Conservation (phyloP, 192 early-diverging fungal species). For the Pilobolus umbonatus region DNA sequence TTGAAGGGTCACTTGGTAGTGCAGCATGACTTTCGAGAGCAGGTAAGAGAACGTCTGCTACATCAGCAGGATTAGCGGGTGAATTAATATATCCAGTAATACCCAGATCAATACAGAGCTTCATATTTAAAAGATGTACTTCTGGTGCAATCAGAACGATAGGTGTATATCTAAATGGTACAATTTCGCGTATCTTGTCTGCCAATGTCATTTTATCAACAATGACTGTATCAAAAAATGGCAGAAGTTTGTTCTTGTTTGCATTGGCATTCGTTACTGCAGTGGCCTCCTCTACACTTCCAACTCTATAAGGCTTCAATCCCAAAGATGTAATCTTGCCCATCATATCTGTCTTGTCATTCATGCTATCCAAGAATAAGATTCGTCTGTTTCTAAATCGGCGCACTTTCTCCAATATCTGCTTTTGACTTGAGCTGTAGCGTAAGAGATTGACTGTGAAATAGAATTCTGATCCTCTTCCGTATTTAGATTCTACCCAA, state of each 20-base stretch:
- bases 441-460: conserved; percentile 61
- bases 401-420: conserved; percentile 40
- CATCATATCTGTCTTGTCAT: conserved; percentile 43
- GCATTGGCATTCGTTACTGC: conserved; percentile 25
- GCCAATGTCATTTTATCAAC: conserved; percentile 54
- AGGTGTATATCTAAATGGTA: conserved; percentile 58
- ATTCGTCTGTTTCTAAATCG: conserved; percentile 59
- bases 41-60: conserved; percentile 65
- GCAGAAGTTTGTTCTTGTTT: conserved; percentile 27
- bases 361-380: conserved; percentile 55
- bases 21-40: conserved; percentile 64
- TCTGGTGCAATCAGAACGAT: conserved; percentile 61
- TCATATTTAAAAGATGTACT: conserved; percentile 55
- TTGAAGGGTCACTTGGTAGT: conserved; percentile 50
- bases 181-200: conserved; percentile 52
- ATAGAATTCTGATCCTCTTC: conserved; percentile 72
- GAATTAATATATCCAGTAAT: conserved; percentile 66
- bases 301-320: conserved; percentile 39
- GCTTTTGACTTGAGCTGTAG: conserved; percentile 31
- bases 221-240: conserved; percentile 61
- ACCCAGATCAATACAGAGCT: conserved; percentile 57
- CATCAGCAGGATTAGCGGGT: conserved; percentile 49
- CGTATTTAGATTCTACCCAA: conserved; percentile 69
- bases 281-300: conserved; percentile 46
- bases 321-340: conserved; percentile 44